Evolutionary conservation across 768 basidiomycete genomes (phyloP), one percentile per base, ranked within the genome.

Genomic region (Mycena vulgaris): DNA sequence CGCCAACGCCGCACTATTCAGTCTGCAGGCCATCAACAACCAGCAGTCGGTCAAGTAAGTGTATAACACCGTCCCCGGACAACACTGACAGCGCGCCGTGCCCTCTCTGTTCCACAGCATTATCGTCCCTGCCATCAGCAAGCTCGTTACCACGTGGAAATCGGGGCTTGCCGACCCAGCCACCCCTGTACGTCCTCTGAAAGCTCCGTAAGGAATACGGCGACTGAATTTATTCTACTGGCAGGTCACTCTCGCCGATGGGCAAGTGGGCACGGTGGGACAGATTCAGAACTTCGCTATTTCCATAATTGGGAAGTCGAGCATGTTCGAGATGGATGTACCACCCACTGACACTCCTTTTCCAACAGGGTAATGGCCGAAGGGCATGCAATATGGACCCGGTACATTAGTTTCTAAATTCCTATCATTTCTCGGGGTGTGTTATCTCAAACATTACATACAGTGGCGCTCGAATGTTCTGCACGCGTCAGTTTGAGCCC

Each of bases 1-100:
- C 37, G 55, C 33, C 55, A 56, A 56, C 55, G 55, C 55, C 23
- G 55, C 55, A 10, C 33, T 56, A 39, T 56, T 56, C 55, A 56
- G 55, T 39, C 55, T 56, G 9, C 55, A 56, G 37, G 10, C 55
- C 35, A 35, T 56, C 55, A 56, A 21, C 23, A 52, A 52, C 51
- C 51, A 19, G 51, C 28, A 30, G 55, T 2, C 14, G 35, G 55
- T 56, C 55, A 52, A 52, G 51, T 56, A 56, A 39, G 33, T 27
- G 33, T 39, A 56, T 56, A 56, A 56, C 33, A 56, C 37, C 25
- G 51, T 52, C 51, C 30, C 51, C 30, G 51, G 30, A 33, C 31
- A 52, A 52, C 14, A 52, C 51, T 52, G 51, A 52, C 51, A 17
- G 51, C 51, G 51, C 30, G 51, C 51, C 21, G 31, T 30, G 51